Evolutionary conservation across 2,329 filamentous ascomycete genomes (phyloP).

Genomic region (Knufia petricola): DNA sequence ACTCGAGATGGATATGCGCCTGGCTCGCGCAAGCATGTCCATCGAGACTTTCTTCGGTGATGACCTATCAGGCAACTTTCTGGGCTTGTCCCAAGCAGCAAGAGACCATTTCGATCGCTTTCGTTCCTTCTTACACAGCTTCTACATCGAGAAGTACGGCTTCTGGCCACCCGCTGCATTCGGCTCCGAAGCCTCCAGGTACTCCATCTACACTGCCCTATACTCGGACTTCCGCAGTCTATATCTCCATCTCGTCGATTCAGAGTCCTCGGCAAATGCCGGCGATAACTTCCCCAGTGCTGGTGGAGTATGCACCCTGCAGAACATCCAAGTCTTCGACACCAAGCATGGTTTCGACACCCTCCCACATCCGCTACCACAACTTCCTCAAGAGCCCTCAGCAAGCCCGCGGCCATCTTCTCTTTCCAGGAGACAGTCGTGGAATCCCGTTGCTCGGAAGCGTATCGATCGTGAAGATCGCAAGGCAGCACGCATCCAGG

Average conservation of each 20-base stretch:
- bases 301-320: conserved; percentile 61
- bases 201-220: conserved; percentile 52
- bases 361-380: conserved; percentile 56
- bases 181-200: conserved; percentile 44
- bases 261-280: conserved; percentile 24
- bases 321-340: conserved; percentile 60
- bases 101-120: conserved; percentile 64
- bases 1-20: conserved; percentile 55
- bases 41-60: conserved; percentile 61
- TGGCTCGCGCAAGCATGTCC: conserved; percentile 49
- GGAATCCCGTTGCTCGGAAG: conserved; percentile 20
- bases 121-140: conserved; percentile 55
- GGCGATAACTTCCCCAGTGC: conserved; percentile 44
- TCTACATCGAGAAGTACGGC: conserved; percentile 58
- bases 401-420: conserved; percentile 5
- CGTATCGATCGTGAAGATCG: conserved; percentile 16
- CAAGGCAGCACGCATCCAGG: conserved; percentile 14
- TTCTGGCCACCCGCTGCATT: conserved; percentile 57
- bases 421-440: conserved; percentile 15
- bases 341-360: conserved; percentile 48
- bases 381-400: conserved; percentile 43
- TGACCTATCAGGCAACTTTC: conserved; percentile 55
- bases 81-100: conserved; percentile 54
- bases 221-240: conserved; percentile 60
- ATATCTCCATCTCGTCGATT: conserved; percentile 62